Percentiles rank a stretch among this genome's conserved stretches.
phyloP scores from a whole-genome alignment of 768 basidiomycete species.

The Rhizopogon rudus region DNA sequence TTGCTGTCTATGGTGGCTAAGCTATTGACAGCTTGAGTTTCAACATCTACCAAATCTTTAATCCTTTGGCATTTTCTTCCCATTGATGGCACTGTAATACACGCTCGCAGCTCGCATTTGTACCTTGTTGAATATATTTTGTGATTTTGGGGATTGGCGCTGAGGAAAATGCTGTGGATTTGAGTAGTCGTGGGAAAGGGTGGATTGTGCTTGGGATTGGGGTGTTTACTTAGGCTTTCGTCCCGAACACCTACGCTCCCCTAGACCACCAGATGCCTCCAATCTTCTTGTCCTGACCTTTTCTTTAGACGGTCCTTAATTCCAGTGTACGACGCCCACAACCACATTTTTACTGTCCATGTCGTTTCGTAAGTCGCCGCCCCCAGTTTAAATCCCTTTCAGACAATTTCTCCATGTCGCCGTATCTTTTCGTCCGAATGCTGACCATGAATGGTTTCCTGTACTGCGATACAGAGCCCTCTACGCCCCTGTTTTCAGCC shows the following conservation, averaged over 20 bases:
- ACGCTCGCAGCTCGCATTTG: neutral
- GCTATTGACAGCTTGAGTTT: conserved; percentile 55
- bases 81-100: neutral
- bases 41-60: conserved; percentile 66
- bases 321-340: conserved; percentile 10
- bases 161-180: neutral
- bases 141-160: neutral
- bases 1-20: conserved; percentile 1
- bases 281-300: conserved; percentile 6
- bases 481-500: conserved; percentile 5
- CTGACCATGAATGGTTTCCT: conserved; percentile 8
- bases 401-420: neutral
- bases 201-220: neutral
- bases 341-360: conserved; percentile 5
- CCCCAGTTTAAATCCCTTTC: neutral
- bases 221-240: neutral
- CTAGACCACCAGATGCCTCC: conserved; percentile 29
- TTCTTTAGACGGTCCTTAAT: conserved; percentile 12
- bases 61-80: conserved; percentile 19
- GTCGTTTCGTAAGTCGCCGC: conserved; percentile 10
- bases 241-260: conserved; percentile 15
- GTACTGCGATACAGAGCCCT: conserved; percentile 1
- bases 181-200: neutral
- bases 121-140: neutral
- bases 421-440: neutral